Evolutionary conservation across 176 grass and related monocot species (phyloP), one percentile per base, ranked within the genome.

Genomic region (Hyparrhenia diplandra): DNA sequence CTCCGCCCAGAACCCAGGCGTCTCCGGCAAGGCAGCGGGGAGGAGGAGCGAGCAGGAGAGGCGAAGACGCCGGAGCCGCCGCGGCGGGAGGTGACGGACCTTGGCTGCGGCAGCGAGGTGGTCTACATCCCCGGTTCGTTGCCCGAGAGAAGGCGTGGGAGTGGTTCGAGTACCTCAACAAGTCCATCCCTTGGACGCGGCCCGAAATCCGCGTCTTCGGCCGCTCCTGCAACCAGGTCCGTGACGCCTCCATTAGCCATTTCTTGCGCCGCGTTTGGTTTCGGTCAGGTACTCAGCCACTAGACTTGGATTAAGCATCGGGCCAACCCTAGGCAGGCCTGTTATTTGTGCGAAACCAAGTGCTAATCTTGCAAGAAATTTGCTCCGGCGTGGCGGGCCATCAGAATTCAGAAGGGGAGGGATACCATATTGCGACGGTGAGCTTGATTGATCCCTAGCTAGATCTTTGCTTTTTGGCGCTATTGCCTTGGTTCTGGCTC

Each of bases 91-190:
- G 60, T 78, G 25, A 83, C 69, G 37, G 81, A 94, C 71, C 88
- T 94, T 2, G 90, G 88, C 24, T 76, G 64, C 80, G 90, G 90
- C 61, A 93, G 95, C 88, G 95, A 91, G 86, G 84, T 98, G 74
- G 68, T 84, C 57, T 85, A 94, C 84, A 34, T 95, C 49, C 82
- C 17, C 80, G 77, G 69, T 91, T 98, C 70, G 76, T 93, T 69
- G 5, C 72, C 24, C 75, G 75, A 25, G 90, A 93, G 34, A 71
- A 46, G 73, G 95, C 95, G 20, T 95, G 95, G 95, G 83, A 79
- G 58, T 80, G 87, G 95, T 95, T 89, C 79, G 74, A 91, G 71
- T 73, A 75, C 67, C 92, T 98, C 61, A 76, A 95, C 90, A 91
- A 72, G 60, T 6, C 80, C 74, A 89, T 98, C 32, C 86, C 88